These are phyloP conservation scores for Przewalskia tangutica DNA, from an alignment of 257 asterid species.

Conservation along the genomic window DNA sequence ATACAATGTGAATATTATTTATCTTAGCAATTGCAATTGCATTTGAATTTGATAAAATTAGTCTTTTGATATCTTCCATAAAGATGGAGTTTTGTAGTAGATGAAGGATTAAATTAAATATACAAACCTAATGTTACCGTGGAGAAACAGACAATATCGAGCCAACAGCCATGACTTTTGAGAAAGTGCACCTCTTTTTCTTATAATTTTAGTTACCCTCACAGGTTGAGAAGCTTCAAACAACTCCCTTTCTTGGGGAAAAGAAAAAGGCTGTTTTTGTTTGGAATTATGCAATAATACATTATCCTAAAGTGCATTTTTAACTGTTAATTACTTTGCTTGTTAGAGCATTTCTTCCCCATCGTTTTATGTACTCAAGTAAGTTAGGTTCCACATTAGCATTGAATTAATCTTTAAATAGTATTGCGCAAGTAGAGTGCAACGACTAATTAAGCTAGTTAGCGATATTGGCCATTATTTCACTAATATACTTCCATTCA, in stretches of 20 bases:
- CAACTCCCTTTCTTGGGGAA: neutral
- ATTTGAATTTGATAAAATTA: neutral
- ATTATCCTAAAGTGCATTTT: neutral
- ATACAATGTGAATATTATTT: neutral
- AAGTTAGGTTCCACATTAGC: neutral
- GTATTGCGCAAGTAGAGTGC: neutral
- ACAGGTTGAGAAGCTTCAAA: neutral
- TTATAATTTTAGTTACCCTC: slow-evolving; percentile 4
- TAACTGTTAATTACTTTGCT: neutral
- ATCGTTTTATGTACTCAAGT: neutral
- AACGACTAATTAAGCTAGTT: neutral
- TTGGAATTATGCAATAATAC: neutral
- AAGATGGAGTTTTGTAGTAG: neutral
- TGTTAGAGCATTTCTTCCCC: neutral
- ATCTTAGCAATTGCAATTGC: neutral
- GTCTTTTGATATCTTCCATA: neutral
- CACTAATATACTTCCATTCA: neutral
- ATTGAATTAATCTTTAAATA: neutral
- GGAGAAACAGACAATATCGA: slow-evolving; percentile 10
- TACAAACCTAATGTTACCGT: neutral
- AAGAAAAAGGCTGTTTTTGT: neutral
- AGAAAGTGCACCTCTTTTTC: neutral
- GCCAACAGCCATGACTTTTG: slow-evolving; percentile 15
- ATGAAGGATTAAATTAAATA: neutral
- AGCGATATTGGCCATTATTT: neutral